Evolutionary conservation across 306 rosid genomes (phyloP).

Genomic region (Trifolium repens): DNA sequence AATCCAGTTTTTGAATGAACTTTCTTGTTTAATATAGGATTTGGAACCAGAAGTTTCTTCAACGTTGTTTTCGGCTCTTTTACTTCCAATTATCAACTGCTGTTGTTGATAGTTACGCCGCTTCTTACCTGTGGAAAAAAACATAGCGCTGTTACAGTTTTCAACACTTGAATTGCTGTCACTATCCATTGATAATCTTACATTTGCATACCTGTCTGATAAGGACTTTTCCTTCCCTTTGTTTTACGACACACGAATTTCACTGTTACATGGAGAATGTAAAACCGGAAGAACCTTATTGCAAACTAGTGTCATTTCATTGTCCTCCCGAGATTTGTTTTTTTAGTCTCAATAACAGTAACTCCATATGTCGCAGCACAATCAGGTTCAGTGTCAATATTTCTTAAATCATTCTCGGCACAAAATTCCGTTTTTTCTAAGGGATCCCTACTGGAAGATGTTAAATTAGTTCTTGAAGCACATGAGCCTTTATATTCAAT

Average conservation of each 20-base stretch:
- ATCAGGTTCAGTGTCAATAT: conserved; percentile 37
- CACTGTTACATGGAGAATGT: conserved; percentile 56
- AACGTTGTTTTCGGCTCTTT: conserved; percentile 57
- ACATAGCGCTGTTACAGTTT: conserved; percentile 69
- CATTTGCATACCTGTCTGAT: conserved; percentile 55
- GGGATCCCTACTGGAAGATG: conserved; percentile 42
- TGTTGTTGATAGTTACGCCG: conserved; percentile 60
- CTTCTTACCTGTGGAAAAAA: conserved; percentile 57
- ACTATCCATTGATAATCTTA: conserved; percentile 53
- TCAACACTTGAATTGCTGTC: conserved; percentile 85
- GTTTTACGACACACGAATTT: conserved; percentile 41
- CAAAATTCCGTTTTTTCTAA: conserved; percentile 59
- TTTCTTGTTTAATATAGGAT: conserved; percentile 58
- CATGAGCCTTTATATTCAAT: conserved; percentile 39
- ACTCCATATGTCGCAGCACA: conserved; percentile 42
- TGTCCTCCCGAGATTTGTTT: conserved; percentile 46
- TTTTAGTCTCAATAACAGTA: conserved; percentile 32
- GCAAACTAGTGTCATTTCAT: conserved; percentile 32
- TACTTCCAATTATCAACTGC: conserved; percentile 58
- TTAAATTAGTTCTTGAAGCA: conserved; percentile 41
- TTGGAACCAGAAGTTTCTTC: conserved; percentile 55
- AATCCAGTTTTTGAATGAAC: conserved; percentile 94
- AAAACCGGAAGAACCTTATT: conserved; percentile 44
- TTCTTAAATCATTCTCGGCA: conserved; percentile 69
- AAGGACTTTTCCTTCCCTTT: conserved; percentile 80